Evolutionary conservation across 495 filamentous ascomycete species (phyloP), one percentile per base, ranked within the genome.

Genomic region (Chaetomium fimeti): DNA sequence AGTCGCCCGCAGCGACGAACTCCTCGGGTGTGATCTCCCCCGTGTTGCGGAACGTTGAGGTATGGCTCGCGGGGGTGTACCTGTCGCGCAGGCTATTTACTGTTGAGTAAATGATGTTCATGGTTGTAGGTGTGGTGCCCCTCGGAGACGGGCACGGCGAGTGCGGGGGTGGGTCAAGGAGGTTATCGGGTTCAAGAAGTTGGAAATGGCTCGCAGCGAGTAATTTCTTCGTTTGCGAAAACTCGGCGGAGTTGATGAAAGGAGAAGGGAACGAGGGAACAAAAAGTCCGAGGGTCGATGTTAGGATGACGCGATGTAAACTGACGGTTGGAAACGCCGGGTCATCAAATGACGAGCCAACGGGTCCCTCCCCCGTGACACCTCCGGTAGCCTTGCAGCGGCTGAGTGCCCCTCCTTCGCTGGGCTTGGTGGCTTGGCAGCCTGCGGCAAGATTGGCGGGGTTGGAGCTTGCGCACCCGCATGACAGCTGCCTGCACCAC

Each of bases 11-110:
- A 5, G 89, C 87, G 18, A 97, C 82, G 75, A 99, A 99, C 82
- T 99, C 94, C 73, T 97, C 95, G 48, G 93, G 93, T 0, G 95
- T 98, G 77, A 99, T 91, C 77, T 98, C 89, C 68, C 94, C 94
- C 3, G 92, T 96, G 64, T 82, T 81, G 66, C 92, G 91, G 81
- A 99, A 99, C 63, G 91, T 98, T 7, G 93, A 97, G 55, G 86
- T 94, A 75, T 94, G 87, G 15, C 87, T 88, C 69, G 95, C 86
- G 28, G 91, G 92, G 3, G 93, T 91, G 72, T 92, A 91, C 73
- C 88, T 88, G 78, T 98, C 94, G 63, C 93, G 90, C 73, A 94
- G 84, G 64, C 86, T 88, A 71, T 91, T 90, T 75, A 95, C 83
- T 25, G 90, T 89, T 45, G 89, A 92, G 77, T 92, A 91, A 73